Evolutionary conservation across 805 yeast genomes (phyloP).

Genomic region (Yamadazyma sp.): DNA sequence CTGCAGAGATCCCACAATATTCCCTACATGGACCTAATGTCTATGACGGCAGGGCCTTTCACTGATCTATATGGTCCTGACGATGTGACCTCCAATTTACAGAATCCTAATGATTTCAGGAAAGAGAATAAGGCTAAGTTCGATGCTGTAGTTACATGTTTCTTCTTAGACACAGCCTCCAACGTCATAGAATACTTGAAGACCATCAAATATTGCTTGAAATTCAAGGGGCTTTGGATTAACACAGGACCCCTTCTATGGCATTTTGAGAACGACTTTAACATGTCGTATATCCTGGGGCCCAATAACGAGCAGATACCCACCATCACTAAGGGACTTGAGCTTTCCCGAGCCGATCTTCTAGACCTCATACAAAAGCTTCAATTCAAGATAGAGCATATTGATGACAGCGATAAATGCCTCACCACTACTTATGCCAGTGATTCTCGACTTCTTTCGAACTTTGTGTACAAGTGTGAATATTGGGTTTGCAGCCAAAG

Average conservation of each 20-base stretch:
- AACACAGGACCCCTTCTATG: constrained; percentile 70
- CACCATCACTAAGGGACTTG: constrained; percentile 54
- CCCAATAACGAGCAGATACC: constrained; percentile 26
- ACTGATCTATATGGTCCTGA: constrained; percentile 63
- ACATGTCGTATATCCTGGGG: constrained; percentile 19
- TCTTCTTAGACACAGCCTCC: constrained; percentile 63
- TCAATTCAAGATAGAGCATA: constrained; percentile 52
- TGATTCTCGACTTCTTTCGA: constrained; percentile 51
- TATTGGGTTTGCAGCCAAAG: constrained; percentile 57
- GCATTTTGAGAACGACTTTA: constrained; percentile 63
- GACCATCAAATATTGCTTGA: constrained; percentile 47
- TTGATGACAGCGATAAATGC: constrained; percentile 14
- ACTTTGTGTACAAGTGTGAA: constrained; percentile 60
- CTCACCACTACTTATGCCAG: constrained; percentile 54
- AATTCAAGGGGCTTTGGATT: constrained; percentile 53
- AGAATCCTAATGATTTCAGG: constrained; percentile 43
- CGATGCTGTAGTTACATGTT: constrained; percentile 53
- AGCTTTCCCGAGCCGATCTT: constrained; percentile 57
- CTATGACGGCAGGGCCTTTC: constrained; percentile 74
- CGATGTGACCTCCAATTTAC: constrained; percentile 31
- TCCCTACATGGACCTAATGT: constrained; percentile 54
- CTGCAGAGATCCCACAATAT: constrained; percentile 33
- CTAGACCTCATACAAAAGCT: constrained; percentile 41
- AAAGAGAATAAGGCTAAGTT: constrained; percentile 35
- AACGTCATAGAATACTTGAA: constrained; percentile 58